Evolutionary conservation across 768 basidiomycete species (phyloP).

Genomic region (Podaxis pistillaris): DNA sequence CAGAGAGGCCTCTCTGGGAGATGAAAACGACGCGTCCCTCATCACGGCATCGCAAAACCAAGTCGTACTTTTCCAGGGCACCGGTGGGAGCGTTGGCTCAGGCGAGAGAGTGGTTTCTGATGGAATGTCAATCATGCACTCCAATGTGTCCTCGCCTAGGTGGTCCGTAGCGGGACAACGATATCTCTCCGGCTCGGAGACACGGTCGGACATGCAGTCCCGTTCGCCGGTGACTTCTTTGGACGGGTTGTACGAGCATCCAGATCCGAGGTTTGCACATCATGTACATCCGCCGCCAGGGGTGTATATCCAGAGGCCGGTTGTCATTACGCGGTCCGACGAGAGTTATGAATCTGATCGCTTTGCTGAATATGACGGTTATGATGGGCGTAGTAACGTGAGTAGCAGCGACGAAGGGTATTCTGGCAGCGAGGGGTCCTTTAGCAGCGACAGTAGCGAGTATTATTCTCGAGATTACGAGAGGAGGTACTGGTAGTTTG

Average conservation of each 20-base stretch:
- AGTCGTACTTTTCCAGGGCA: constrained; percentile 5
- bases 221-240: constrained; percentile 5
- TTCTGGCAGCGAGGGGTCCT: constrained; percentile 8
- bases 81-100: background rate
- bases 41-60: constrained; percentile 1
- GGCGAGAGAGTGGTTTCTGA: background rate
- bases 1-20: background rate
- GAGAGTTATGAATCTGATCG: background rate
- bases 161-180: constrained; percentile 9
- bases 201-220: constrained; percentile 4
- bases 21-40: background rate
- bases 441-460: constrained; percentile 1
- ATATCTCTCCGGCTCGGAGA: constrained; percentile 9
- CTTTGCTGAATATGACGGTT: background rate
- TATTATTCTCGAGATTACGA: background rate
- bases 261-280: constrained; percentile 5
- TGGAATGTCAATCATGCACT: background rate
- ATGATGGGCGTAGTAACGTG: background rate
- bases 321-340: constrained; percentile 10
- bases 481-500: background rate
- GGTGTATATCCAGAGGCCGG: background rate
- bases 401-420: background rate
- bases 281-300: background rate
- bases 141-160: constrained; percentile 9
- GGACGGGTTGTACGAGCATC: constrained; percentile 10